A percentile compares a stretch with the other conserved stretches of the same genome.
Evolutionary conservation across 1,284 basidiomycete genomes (phyloP).

Genomic region (Cryptococcus deneoformans): DNA sequence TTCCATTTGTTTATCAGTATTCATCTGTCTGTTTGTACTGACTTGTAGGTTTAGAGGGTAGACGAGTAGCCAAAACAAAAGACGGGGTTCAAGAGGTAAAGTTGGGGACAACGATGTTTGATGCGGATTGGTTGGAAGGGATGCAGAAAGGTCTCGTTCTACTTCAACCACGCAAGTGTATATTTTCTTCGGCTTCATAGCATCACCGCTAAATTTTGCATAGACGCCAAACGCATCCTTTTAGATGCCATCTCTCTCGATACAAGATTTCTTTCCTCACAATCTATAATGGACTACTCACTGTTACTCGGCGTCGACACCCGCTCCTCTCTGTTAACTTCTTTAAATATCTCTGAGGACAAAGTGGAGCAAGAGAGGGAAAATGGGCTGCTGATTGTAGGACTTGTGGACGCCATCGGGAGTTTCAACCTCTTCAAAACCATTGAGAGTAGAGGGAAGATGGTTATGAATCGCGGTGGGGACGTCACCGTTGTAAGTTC

Average conservation of each 20-base stretch:
- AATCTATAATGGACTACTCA: constrained; percentile 82
- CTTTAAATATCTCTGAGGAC: constrained; percentile 44
- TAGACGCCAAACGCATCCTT: constrained; percentile 63
- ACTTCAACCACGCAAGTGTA: constrained; percentile 55
- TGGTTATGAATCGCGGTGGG: constrained; percentile 31
- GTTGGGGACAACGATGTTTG: constrained; percentile 57
- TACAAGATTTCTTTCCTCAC: constrained; percentile 65
- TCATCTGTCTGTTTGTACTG: neutral
- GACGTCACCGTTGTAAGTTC: constrained; percentile 37
- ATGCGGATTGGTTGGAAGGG: constrained; percentile 76
- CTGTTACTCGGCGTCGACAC: constrained; percentile 56
- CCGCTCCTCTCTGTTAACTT: neutral
- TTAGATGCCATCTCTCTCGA: constrained; percentile 65
- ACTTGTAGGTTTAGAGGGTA: constrained; percentile 32
- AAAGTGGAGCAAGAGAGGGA: constrained; percentile 53
- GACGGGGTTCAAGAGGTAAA: neutral
- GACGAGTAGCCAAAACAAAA: constrained; percentile 26
- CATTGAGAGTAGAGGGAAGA: constrained; percentile 34
- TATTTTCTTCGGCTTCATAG: neutral
- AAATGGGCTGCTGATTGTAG: constrained; percentile 59
- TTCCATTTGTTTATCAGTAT: constrained; percentile 47
- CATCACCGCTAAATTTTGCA: neutral
- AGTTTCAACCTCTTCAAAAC: constrained; percentile 37
- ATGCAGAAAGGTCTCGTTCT: constrained; percentile 64
- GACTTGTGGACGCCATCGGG: constrained; percentile 75